phyloP scores from a whole-genome alignment of 495 filamentous ascomycete species.

The Glonium stellatum region DNA sequence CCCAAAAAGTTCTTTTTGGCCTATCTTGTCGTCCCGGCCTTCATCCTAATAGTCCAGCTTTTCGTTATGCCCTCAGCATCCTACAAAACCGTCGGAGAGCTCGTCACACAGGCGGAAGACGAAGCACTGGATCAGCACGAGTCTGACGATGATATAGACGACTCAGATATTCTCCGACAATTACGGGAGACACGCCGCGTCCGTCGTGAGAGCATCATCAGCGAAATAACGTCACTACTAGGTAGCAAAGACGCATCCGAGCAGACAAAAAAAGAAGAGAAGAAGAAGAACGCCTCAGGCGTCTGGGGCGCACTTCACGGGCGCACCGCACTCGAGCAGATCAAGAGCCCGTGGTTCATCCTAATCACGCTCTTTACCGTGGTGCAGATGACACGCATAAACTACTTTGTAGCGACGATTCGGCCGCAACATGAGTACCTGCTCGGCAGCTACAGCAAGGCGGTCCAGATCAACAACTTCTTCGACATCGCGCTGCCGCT shows the following conservation, averaged over 20 bases:
- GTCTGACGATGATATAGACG: slow-evolving; percentile 40
- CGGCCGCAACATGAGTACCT: slow-evolving; percentile 77
- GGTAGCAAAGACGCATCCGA: slow-evolving; percentile 50
- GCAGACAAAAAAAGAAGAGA: slow-evolving; percentile 48
- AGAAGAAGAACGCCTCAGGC: slow-evolving; percentile 57
- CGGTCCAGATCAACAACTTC: slow-evolving; percentile 66
- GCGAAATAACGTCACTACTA: slow-evolving; percentile 68
- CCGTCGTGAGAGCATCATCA: slow-evolving; percentile 60
- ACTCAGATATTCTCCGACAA: slow-evolving; percentile 15
- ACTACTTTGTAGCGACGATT: slow-evolving; percentile 94
- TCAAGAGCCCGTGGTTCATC: slow-evolving; percentile 77
- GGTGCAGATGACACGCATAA: slow-evolving; percentile 89
- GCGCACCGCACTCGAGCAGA: slow-evolving; percentile 62
- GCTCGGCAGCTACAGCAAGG: slow-evolving; percentile 51
- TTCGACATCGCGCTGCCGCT: slow-evolving; percentile 87
- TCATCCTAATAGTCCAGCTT: slow-evolving; percentile 63
- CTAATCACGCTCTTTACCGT: slow-evolving; percentile 82
- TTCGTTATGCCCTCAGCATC: slow-evolving; percentile 70
- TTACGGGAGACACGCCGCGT: slow-evolving; percentile 51
- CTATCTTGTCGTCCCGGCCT: slow-evolving; percentile 67
- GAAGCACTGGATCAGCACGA: slow-evolving; percentile 37
- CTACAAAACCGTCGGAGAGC: slow-evolving; percentile 83
- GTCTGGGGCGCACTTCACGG: slow-evolving; percentile 90
- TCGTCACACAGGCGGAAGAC: slow-evolving; percentile 63
- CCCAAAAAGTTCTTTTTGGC: slow-evolving; percentile 65